Evolutionary conservation across 768 basidiomycete genomes (phyloP).

Genomic region (Auricularia auricula-judae): DNA sequence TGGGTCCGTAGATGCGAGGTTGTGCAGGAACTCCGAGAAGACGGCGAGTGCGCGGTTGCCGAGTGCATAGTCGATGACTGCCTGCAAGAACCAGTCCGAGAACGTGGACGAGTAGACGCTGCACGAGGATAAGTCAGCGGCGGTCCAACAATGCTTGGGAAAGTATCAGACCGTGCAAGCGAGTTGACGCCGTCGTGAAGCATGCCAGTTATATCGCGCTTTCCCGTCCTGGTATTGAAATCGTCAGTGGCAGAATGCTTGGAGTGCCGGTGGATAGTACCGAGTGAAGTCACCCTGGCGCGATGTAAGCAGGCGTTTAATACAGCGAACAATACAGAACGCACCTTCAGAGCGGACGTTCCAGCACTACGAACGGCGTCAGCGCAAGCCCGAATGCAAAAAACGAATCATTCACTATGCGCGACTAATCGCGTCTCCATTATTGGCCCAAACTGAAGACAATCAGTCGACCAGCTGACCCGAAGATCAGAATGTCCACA

Average conservation of each 20-base stretch:
- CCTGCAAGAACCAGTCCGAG: conserved; percentile 95
- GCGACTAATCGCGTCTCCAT: conserved; percentile 88
- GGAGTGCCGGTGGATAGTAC: conserved; percentile 33
- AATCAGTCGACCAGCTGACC: neutral
- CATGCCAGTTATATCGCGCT: conserved; percentile 82
- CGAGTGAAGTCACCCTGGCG: conserved; percentile 69
- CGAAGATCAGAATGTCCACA: conserved; percentile 7
- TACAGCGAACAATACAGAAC: conserved; percentile 20
- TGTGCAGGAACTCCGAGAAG: conserved; percentile 88
- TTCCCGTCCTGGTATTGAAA: conserved; percentile 56
- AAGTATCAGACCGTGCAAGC: conserved; percentile 50
- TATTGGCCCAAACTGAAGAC: conserved; percentile 85
- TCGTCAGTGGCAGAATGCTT: conserved; percentile 15
- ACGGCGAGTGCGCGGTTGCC: conserved; percentile 79
- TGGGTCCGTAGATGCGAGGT: conserved; percentile 85
- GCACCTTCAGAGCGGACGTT: conserved; percentile 84
- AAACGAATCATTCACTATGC: conserved; percentile 50
- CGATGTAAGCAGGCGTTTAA: conserved; percentile 1
- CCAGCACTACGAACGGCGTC: conserved; percentile 55
- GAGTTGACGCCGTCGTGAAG: conserved; percentile 96
- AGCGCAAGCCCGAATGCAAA: neutral
- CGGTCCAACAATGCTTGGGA: neutral
- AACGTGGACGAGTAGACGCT: conserved; percentile 85
- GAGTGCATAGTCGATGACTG: conserved; percentile 86
- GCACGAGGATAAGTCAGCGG: neutral